Base-by-base conservation (phyloP, 208 protist species). In the Entamoeba dispar region DNA sequence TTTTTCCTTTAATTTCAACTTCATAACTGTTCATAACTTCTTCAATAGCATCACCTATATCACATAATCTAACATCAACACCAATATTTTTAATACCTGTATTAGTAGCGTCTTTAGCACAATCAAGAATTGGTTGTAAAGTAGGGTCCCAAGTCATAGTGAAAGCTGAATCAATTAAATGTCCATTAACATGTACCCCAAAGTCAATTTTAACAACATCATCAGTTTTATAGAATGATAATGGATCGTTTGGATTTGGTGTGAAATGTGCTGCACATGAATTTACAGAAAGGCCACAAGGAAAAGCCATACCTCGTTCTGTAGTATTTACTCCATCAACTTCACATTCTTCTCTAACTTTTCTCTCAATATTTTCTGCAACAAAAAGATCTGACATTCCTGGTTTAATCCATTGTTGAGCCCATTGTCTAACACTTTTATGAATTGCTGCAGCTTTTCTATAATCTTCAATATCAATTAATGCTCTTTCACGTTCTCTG, bases 171-270 rank as follows among this genome's bases (percentile, higher is more conserved):
- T 99, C 98, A 93, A 99, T 98, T 93, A 99, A n/a, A 50, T 93
- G 94, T 91, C 96, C 96, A 94, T 99, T 98, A 92, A 99, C 95
- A 91, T 99, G 98, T 34, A 97, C 98, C 31, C 98, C 98, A 96
- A 99, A 99, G 99, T 97, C 94, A 91, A 94, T 50, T 95, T 99
- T 99, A 94, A 99, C 96, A 27, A 99, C 97, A 94, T 99, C 98
- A 93, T 98, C 96, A 91, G 98, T 96, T 12, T 95, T 94, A 86
- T 86, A 86, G 52, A 99, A 93, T 17, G 99, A 96, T 0, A 97
- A 97, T 91, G 97, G 97, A 93, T 99, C 98, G 14, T 97, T 97
- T 8, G 96, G 95, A 94, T 99, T 99, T 50, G 98, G 98, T 4
- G 98, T 98, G 93, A 97, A 99, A 96, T 99, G 98, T 3, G 98